Conservation (phyloP, 2,329 filamentous ascomycete species). For the Fusarium odoratissimum region DNA sequence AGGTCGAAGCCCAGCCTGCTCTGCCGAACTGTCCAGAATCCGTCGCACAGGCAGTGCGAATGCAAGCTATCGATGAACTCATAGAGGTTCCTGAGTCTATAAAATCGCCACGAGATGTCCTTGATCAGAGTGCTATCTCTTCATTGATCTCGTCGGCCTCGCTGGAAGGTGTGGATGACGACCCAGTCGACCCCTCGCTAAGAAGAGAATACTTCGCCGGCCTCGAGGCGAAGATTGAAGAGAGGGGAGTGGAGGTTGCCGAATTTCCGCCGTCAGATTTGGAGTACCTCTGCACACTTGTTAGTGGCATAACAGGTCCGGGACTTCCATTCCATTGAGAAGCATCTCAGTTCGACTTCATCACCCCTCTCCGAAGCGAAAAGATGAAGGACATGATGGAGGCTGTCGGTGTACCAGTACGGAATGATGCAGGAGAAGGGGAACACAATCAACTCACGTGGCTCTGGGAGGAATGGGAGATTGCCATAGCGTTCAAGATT, state of each 20-base stretch:
- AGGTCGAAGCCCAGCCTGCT: background rate
- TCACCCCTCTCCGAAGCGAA: fast-evolving
- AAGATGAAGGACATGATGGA: background rate
- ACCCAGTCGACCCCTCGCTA: background rate
- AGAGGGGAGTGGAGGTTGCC: fast-evolving
- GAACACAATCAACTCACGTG: background rate
- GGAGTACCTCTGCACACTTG: background rate
- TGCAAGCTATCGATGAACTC: background rate
- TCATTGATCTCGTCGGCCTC: fast-evolving
- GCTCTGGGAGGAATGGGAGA: background rate
- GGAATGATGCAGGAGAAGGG: fast-evolving
- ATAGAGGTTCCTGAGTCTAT: background rate
- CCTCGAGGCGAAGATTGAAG: fast-evolving
- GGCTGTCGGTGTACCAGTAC: background rate
- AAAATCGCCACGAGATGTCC: fast-evolving
- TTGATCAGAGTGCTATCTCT: background rate
- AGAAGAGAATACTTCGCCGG: background rate
- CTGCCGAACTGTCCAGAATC: background rate
- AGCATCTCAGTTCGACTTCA: background rate
- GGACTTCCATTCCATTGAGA: background rate
- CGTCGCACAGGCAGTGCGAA: background rate
- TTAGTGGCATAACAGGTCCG: background rate
- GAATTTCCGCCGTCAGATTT: fast-evolving
- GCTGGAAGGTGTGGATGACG: background rate
- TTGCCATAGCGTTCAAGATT: background rate